A percentile compares a stretch with the other conserved stretches of the same genome.
Evolutionary conservation across 73 alveolate species (phyloP).

Genomic region (Paramecium sonneborni): DNA sequence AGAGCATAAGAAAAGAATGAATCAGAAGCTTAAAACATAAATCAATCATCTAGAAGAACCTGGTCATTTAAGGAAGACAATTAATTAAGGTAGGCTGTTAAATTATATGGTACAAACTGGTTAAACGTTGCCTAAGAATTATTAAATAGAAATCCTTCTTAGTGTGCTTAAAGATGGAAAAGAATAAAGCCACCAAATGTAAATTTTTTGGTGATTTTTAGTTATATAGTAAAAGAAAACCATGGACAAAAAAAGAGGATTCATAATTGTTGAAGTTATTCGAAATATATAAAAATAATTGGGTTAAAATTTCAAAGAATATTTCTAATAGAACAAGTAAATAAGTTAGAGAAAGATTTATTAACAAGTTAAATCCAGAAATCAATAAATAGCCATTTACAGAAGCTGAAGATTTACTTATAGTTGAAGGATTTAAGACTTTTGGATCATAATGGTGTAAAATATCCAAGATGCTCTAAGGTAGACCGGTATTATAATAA

Average conservation of each 20-base stretch:
- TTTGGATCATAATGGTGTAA: constrained; percentile 55
- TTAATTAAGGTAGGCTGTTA: background rate
- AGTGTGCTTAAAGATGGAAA: constrained; percentile 56
- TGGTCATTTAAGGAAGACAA: background rate
- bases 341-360: constrained; percentile 97
- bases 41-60: background rate
- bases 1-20: background rate
- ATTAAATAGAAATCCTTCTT: constrained; percentile 1
- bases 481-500: constrained; percentile 46
- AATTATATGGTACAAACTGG: constrained; percentile 11
- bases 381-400: constrained; percentile 88
- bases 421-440: background rate
- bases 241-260: constrained; percentile 59
- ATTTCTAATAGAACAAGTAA: constrained; percentile 80
- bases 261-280: background rate
- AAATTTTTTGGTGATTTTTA: background rate
- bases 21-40: background rate
- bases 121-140: background rate
- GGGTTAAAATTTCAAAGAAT: constrained; percentile 56
- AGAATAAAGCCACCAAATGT: constrained; percentile 3
- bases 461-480: constrained; percentile 24
- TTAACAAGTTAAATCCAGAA: constrained; percentile 94
- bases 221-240: background rate
- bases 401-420: constrained; percentile 80
- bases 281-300: constrained; percentile 25